Conservation (phyloP, 108 stramenopile species). For the Epipyxis sp. region DNA sequence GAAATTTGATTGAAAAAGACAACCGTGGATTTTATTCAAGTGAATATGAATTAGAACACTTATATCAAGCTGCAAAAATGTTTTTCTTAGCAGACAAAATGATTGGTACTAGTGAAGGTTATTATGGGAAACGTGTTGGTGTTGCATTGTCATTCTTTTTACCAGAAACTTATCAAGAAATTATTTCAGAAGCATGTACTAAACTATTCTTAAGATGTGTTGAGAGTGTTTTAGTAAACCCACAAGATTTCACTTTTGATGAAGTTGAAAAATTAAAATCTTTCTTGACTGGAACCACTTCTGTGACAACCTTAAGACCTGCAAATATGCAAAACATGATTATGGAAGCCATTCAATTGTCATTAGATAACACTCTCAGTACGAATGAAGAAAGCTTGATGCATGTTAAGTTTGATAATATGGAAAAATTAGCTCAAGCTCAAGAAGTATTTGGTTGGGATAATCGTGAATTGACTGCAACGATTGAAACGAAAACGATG, state of each 20-base stretch:
- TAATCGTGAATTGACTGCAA: not conserved
- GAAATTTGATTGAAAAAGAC: not conserved
- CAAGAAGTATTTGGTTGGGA: slow-evolving; percentile 6
- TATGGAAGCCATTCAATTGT: slow-evolving; percentile 2
- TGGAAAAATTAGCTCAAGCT: not conserved
- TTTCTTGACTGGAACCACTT: not conserved
- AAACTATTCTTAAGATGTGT: not conserved
- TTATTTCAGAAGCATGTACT: not conserved
- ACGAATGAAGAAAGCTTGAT: not conserved
- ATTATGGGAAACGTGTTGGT: not conserved
- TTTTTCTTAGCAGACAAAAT: slow-evolving; percentile 17
- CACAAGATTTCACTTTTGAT: not conserved
- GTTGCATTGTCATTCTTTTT: not conserved
- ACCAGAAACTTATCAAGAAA: not conserved
- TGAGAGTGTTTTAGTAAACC: not conserved
- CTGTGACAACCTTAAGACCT: not conserved
- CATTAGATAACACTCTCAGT: not conserved
- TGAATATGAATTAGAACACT: not conserved
- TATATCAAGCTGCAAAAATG: not conserved
- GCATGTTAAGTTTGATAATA: not conserved
- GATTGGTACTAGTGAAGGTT: not conserved
- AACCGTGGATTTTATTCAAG: not conserved
- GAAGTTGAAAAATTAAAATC: not conserved
- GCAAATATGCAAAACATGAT: slow-evolving; percentile 7
- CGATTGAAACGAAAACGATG: not conserved